phyloP scores from a whole-genome alignment of 2,329 filamentous ascomycete genomes.

The Colletotrichum phormii region DNA sequence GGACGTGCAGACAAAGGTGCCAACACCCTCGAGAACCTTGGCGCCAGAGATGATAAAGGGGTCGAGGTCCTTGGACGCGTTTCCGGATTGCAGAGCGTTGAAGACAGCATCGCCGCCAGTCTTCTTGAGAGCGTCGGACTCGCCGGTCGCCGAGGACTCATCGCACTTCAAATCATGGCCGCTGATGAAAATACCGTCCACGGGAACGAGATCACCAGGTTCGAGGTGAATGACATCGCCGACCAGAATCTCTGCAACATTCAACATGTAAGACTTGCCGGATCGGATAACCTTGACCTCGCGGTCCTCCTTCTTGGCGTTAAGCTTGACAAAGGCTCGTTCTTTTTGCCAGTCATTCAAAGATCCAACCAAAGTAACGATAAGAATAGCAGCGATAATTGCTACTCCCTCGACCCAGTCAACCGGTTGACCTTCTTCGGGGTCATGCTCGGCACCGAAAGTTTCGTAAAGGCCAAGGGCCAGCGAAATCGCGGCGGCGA shows the following conservation, averaged over 20 bases:
- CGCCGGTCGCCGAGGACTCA: conserved; percentile 79
- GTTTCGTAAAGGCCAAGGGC: conserved; percentile 76
- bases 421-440: conserved; percentile 55
- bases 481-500: conserved; percentile 74
- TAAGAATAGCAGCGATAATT: conserved; percentile 73
- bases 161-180: conserved; percentile 69
- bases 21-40: conserved; percentile 65
- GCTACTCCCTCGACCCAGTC: conserved; percentile 78
- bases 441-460: conserved; percentile 59
- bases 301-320: conserved; percentile 71
- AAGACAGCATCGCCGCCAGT: conserved; percentile 69
- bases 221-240: conserved; percentile 78
- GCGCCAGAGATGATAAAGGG: conserved; percentile 72
- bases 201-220: conserved; percentile 77
- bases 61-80: conserved; percentile 63
- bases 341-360: conserved; percentile 78
- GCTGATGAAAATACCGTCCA: conserved; percentile 76
- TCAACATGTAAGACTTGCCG: conserved; percentile 72
- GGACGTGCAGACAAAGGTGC: conserved; percentile 66
- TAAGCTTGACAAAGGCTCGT: conserved; percentile 72
- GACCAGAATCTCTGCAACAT: conserved; percentile 74
- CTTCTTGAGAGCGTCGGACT: conserved; percentile 80
- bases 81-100: conserved; percentile 61
- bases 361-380: conserved; percentile 72
- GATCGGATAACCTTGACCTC: conserved; percentile 76